phyloP scores from a whole-genome alignment of 495 filamentous ascomycete genomes.

The Hyaloscypha bicolor region DNA sequence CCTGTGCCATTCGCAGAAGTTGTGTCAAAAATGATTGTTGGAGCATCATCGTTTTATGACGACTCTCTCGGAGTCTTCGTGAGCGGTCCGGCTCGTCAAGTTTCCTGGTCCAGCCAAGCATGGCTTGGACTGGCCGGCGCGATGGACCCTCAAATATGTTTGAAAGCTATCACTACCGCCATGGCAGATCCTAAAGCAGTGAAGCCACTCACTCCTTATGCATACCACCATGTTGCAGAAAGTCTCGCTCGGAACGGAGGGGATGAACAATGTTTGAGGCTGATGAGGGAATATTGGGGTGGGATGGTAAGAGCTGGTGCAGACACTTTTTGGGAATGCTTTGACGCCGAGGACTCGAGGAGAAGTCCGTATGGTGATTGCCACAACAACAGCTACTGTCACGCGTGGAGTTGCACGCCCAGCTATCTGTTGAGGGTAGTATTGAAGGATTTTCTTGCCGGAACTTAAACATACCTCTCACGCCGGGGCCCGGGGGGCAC shows the following conservation, averaged over 20 bases:
- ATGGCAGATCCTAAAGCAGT: constrained; percentile 28
- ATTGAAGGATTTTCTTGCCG: neutral
- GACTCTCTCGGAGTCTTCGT: constrained; percentile 22
- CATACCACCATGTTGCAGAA: constrained; percentile 27
- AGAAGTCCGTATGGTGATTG: constrained; percentile 30
- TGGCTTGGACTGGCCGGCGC: constrained; percentile 34
- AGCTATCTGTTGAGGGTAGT: constrained; percentile 27
- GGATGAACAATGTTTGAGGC: constrained; percentile 16
- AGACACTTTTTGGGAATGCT: constrained; percentile 32
- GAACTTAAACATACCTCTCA: too few relatives aligned
- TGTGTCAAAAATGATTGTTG: constrained; percentile 20
- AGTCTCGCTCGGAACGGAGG: constrained; percentile 15
- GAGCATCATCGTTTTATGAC: constrained; percentile 20
- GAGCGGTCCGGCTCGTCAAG: constrained; percentile 26
- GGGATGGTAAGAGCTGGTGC: constrained; percentile 27
- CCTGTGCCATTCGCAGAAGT: constrained; percentile 22
- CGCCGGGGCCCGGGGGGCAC: too few relatives aligned
- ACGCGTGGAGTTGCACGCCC: constrained; percentile 31
- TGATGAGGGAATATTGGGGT: constrained; percentile 27
- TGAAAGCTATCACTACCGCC: constrained; percentile 20
- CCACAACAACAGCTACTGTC: constrained; percentile 31
- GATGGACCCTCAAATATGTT: constrained; percentile 17
- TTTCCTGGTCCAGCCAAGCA: constrained; percentile 32
- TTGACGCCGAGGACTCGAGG: constrained; percentile 22
- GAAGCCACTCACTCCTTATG: constrained; percentile 31